Evolutionary conservation across 164 flowering plant species (phyloP), one percentile per base, ranked within the genome.

Genomic region (Houttuynia cordata): DNA sequence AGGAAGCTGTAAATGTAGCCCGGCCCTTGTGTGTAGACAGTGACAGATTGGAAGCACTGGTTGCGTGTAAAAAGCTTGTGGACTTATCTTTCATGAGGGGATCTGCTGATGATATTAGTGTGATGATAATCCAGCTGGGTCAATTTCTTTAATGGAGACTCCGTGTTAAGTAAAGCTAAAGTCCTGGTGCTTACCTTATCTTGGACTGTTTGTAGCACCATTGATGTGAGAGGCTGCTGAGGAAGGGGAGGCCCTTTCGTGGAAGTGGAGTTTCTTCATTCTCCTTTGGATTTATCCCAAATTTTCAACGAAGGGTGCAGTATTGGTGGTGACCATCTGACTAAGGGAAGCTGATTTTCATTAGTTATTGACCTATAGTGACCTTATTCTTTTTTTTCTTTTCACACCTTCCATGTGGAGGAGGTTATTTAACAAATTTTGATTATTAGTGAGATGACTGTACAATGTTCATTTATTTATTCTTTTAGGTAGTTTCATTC

Each of bases 51-150:
- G 70, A 75, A 9, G 50, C 80, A 34, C 56, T 62, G 68, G 68
- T 71, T 56, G 85, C 88, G 67, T 85, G 86, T 64, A 85, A 80
- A 72, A 83, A 87, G 75, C 86, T 87, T 14, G 86, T 67, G 17
- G 76, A 74, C 67, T 81, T 85, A 63, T 84, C 88, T 40, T 68
- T 75, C 42, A 71, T 57, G 37, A 81, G 86, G 67, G 94, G 92
- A 23, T 78, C 88, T 79, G 67, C 79, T 66, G 97, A 85, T 73
- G 90, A 90, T 64, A 80, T 90, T 41, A 87, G 90, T 19, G 92
- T 90, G 40, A 85, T 87, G 88, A 68, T 87, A 67, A 76, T 90
- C 21, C 20, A 64, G 49, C 49, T 45, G 37, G 37, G 37, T 6
- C 49, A 12, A 45, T 12, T 7, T 12, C 17, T 12, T 17, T 45